A percentile compares a stretch with the other conserved stretches of the same genome.
These are phyloP conservation scores for Wickerhamiella brachini DNA, from an alignment of 805 yeast species.

Conservation along the genomic window DNA sequence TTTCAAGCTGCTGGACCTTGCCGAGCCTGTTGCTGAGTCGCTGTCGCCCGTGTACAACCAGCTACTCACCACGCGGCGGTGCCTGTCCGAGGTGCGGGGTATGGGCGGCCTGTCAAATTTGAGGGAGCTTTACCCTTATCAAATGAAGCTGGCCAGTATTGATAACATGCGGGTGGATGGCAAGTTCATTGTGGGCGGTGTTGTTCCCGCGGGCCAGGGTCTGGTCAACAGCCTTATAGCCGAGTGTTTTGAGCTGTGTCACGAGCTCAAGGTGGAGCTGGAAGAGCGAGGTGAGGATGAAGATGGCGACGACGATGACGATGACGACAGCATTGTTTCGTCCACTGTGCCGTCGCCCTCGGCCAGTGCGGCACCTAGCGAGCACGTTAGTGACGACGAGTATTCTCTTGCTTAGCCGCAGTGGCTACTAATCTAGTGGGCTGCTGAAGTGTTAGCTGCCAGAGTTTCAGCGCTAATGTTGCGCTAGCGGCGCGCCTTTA, in stretches of 20 bases:
- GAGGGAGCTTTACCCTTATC: constrained; percentile 90
- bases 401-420: too few species aligned
- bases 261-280: constrained; percentile 54
- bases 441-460: too few species aligned
- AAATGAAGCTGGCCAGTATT: constrained; percentile 79
- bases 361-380: not conserved
- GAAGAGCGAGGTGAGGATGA: constrained; percentile 16
- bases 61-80: constrained; percentile 77
- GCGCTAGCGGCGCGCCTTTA: too few species aligned
- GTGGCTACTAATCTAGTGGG: too few species aligned
- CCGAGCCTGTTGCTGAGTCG: constrained; percentile 93
- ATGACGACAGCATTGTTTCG: constrained; percentile 3
- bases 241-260: constrained; percentile 86
- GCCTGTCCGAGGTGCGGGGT: constrained; percentile 77
- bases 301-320: constrained; percentile 5
- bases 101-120: constrained; percentile 82
- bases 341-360: not conserved
- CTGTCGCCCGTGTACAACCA: constrained; percentile 90
- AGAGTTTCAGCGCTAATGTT: too few species aligned
- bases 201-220: constrained; percentile 97
- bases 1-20: constrained; percentile 75
- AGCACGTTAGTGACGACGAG: not conserved
- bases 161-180: constrained; percentile 86
- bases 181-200: constrained; percentile 73
- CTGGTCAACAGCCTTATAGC: constrained; percentile 80